Conservation (phyloP, 2,329 filamentous ascomycete species). For the Curvularia hawaiiensis region DNA sequence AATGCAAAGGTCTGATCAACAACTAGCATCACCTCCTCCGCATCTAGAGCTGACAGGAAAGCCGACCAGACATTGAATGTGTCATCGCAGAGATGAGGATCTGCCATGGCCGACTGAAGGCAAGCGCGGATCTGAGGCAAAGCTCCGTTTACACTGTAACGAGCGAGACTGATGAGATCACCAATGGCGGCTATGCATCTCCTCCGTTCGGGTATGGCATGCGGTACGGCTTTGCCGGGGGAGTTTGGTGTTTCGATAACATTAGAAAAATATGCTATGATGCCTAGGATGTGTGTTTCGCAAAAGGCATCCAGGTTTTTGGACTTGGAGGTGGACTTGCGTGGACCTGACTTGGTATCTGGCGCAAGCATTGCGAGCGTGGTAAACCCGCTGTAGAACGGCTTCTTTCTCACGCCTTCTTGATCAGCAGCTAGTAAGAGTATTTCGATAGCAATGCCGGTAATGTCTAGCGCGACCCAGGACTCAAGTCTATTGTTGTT, state of each 20-base stretch:
- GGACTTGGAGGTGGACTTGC: slow-evolving; percentile 53
- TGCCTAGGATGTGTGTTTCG: slow-evolving; percentile 80
- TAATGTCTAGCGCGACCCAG: slow-evolving; percentile 75
- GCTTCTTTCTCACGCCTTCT: slow-evolving; percentile 56
- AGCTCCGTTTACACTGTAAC: slow-evolving; percentile 74
- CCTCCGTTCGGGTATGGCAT: slow-evolving; percentile 70
- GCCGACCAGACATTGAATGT: slow-evolving; percentile 85
- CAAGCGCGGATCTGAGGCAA: slow-evolving; percentile 96
- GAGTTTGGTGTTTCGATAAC: slow-evolving; percentile 70
- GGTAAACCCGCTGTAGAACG: slow-evolving; percentile 58
- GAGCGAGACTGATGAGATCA: slow-evolving; percentile 82
- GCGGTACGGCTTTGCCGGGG: slow-evolving; percentile 49
- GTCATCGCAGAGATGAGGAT: slow-evolving; percentile 73
- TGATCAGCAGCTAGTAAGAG: slow-evolving; percentile 79
- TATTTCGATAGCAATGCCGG: slow-evolving; percentile 77
- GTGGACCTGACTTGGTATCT: slow-evolving; percentile 54
- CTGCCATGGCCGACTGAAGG: slow-evolving; percentile 79
- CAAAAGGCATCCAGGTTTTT: slow-evolving; percentile 75
- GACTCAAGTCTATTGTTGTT: slow-evolving; percentile 65
- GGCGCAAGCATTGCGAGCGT: slow-evolving; percentile 51
- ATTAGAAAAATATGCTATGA: slow-evolving; percentile 83
- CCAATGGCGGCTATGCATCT: slow-evolving; percentile 82
- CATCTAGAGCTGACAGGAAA: slow-evolving; percentile 72
- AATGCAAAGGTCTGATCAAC: slow-evolving; percentile 91
- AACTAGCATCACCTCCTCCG: slow-evolving; percentile 78